Conservation (phyloP, 257 asterid species). For the Nicotiana benthamiana region DNA sequence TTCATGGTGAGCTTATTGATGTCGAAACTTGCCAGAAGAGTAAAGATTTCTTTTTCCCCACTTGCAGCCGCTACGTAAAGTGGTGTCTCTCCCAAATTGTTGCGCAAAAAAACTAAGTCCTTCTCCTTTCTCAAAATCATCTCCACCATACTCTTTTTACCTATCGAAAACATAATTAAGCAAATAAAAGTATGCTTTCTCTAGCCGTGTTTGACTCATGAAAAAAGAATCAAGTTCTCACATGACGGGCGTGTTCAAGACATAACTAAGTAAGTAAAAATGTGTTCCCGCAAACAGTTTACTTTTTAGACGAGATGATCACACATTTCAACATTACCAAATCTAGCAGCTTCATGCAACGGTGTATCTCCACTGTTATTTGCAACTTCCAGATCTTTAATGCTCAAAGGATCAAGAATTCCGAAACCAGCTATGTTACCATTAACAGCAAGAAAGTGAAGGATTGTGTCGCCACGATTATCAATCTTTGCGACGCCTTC, state of each 20-base stretch:
- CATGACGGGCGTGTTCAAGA: too few relatives aligned
- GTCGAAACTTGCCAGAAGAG: background rate
- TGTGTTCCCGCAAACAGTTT: too few relatives aligned
- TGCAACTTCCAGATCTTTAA: background rate
- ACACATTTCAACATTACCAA: background rate
- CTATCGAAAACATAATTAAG: background rate
- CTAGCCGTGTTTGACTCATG: too few relatives aligned
- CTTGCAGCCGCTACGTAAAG: constrained; percentile 14
- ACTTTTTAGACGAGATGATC: background rate
- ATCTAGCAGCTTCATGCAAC: constrained; percentile 7
- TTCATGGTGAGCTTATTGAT: background rate
- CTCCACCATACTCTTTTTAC: background rate
- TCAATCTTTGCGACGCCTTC: background rate
- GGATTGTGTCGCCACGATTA: constrained; percentile 8
- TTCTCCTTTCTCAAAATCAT: background rate
- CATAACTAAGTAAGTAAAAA: too few relatives aligned
- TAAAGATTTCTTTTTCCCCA: background rate
- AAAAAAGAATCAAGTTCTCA: too few relatives aligned
- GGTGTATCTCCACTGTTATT: constrained; percentile 3
- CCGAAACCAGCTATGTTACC: background rate
- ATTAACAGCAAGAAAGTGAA: constrained; percentile 3
- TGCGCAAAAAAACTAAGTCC: background rate
- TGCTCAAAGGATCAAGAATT: background rate
- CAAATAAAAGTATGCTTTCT: background rate
- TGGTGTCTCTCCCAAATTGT: constrained; percentile 11